These are phyloP conservation scores for Arabidopsis lyrata DNA, from an alignment of 441 rosid genomes.

Conservation along the genomic window DNA sequence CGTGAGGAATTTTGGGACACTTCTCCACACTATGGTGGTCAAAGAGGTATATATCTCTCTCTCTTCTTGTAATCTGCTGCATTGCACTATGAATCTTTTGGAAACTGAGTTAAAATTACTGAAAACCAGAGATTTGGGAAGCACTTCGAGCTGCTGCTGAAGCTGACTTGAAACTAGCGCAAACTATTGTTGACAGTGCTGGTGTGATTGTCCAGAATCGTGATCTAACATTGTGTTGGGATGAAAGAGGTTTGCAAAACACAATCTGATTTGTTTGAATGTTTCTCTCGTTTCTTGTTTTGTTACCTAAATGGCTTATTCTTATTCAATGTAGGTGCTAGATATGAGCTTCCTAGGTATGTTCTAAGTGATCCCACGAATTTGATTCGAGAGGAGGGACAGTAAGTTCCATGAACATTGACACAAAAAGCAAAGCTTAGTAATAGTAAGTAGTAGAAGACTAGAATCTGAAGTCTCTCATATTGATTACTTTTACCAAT, in stretches of 20 bases:
- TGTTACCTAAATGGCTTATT: neutral
- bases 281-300: slow-evolving; percentile 1
- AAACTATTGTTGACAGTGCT: slow-evolving; percentile 63
- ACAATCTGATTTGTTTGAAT: neutral
- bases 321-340: slow-evolving; percentile 53
- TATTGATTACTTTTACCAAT: slow-evolving; percentile 1
- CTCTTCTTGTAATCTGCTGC: neutral
- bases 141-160: slow-evolving; percentile 69
- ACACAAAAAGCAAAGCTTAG: slow-evolving; percentile 18
- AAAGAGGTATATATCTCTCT: slow-evolving; percentile 50
- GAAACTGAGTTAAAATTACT: neutral
- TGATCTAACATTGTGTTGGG: slow-evolving; percentile 70
- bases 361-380: slow-evolving; percentile 67
- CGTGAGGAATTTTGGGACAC: slow-evolving; percentile 82
- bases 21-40: slow-evolving; percentile 77
- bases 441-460: slow-evolving; percentile 6
- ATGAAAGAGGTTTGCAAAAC: slow-evolving; percentile 60
- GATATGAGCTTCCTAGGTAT: slow-evolving; percentile 64
- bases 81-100: neutral
- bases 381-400: slow-evolving; percentile 46
- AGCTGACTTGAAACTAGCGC: slow-evolving; percentile 61
- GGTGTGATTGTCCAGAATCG: slow-evolving; percentile 61
- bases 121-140: slow-evolving; percentile 64
- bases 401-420: neutral
- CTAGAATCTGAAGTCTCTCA: neutral